Conservation (phyloP, 495 filamentous ascomycete species). For the Hypoxylon crocopeplum region DNA sequence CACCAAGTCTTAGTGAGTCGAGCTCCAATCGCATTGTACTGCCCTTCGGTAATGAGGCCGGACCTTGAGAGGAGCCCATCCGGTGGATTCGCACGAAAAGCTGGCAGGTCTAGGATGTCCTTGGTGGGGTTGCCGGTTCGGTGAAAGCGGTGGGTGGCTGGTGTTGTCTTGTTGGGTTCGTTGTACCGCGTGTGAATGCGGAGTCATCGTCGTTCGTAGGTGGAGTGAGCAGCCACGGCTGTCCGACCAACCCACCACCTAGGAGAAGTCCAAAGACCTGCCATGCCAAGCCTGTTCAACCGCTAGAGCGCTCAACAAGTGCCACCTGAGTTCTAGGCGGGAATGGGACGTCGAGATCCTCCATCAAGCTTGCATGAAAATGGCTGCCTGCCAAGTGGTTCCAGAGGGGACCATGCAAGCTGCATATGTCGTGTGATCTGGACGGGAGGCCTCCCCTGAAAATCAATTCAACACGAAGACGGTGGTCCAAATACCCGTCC, state of each 20-base stretch:
- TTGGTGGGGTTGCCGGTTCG: constrained; percentile 25
- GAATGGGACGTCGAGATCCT: constrained; percentile 14
- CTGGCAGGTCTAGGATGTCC: neutral
- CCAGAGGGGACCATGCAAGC: constrained; percentile 16
- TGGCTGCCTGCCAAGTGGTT: constrained; percentile 16
- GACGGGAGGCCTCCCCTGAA: neutral
- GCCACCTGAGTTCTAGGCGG: neutral
- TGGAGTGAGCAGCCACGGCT: constrained; percentile 21
- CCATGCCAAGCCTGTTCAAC: constrained; percentile 4
- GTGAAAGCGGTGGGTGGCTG: constrained; percentile 25
- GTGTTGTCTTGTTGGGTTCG: constrained; percentile 14
- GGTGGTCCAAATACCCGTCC: constrained; percentile 4
- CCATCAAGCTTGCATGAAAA: constrained; percentile 16
- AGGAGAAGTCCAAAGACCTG: neutral
- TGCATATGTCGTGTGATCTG: constrained; percentile 22
- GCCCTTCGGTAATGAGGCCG: constrained; percentile 7
- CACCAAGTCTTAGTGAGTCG: constrained; percentile 7
- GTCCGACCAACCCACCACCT: constrained; percentile 4
- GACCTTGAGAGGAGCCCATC: too few relatives aligned
- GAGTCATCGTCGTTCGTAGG: constrained; percentile 18
- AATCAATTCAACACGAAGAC: constrained; percentile 10
- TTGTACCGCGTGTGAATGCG: constrained; percentile 28
- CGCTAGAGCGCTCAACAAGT: constrained; percentile 2
- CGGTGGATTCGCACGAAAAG: constrained; percentile 13
- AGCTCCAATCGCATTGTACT: neutral